Conservation (phyloP, 2,329 filamentous ascomycete genomes). For the Fonsecaea monophora region DNA sequence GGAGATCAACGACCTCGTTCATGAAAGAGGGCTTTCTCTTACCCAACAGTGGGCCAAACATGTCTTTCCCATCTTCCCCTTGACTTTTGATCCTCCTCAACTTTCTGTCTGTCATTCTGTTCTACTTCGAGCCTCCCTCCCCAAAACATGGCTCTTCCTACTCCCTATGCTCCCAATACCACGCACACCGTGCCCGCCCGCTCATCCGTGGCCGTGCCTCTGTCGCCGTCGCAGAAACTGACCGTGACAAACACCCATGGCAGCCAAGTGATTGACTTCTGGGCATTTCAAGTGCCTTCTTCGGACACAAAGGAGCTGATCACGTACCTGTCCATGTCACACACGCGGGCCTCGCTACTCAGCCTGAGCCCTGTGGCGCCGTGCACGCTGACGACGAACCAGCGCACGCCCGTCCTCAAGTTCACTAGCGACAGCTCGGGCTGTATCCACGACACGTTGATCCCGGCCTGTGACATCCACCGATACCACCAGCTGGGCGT, state of each 20-base stretch:
- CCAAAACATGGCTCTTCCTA: conserved; percentile 9
- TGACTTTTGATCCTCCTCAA: neutral
- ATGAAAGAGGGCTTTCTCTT: neutral
- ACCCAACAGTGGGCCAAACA: neutral
- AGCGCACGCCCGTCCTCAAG: conserved; percentile 48
- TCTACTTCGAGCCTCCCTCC: neutral
- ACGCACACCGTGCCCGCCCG: conserved; percentile 51
- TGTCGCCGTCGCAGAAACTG: conserved; percentile 50
- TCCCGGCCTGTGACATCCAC: conserved; percentile 51
- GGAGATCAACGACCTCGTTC: conserved; percentile 29
- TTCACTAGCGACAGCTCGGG: conserved; percentile 48
- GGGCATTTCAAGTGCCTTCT: conserved; percentile 51
- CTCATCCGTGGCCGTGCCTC: conserved; percentile 49
- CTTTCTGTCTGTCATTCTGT: neutral
- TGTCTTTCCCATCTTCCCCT: neutral
- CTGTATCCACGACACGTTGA: conserved; percentile 51
- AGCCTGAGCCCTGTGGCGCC: conserved; percentile 43
- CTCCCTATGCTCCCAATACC: conserved; percentile 17
- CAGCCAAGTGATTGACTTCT: conserved; percentile 60
- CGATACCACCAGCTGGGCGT: conserved; percentile 49
- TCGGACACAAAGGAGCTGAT: conserved; percentile 2
- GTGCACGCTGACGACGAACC: conserved; percentile 48
- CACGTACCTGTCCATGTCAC: conserved; percentile 48
- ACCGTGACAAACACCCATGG: conserved; percentile 58
- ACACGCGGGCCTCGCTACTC: conserved; percentile 46